Conservation (phyloP, 2,329 filamentous ascomycete species). For the Exophiala bonariae region DNA sequence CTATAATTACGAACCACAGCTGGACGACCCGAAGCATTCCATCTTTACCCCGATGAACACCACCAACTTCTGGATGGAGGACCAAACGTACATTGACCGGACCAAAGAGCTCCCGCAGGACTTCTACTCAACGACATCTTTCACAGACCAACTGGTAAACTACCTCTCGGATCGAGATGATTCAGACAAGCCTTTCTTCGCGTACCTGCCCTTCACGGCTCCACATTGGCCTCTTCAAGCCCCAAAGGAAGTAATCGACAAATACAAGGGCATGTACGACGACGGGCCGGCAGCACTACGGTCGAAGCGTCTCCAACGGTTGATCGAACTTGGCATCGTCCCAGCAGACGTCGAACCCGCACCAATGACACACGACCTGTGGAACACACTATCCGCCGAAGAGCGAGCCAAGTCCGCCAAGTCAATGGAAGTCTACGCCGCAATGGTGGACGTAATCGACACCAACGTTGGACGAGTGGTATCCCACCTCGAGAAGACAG, state of each 20-base stretch:
- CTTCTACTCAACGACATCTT: slow-evolving; percentile 9
- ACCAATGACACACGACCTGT: slow-evolving; percentile 34
- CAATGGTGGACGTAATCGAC: slow-evolving; percentile 38
- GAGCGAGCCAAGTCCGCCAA: slow-evolving; percentile 17
- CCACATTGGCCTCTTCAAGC: slow-evolving; percentile 66
- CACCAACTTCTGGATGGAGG: neutral
- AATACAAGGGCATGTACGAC: slow-evolving; percentile 62
- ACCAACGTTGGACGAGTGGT: slow-evolving; percentile 35
- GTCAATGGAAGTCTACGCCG: slow-evolving; percentile 38
- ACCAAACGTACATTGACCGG: neutral
- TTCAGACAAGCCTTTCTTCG: slow-evolving; percentile 19
- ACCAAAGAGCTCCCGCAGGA: neutral
- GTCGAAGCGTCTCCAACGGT: slow-evolving; percentile 51
- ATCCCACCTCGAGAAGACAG: slow-evolving; percentile 30
- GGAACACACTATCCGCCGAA: slow-evolving; percentile 7
- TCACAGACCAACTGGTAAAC: neutral
- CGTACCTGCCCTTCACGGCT: slow-evolving; percentile 54
- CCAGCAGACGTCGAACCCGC: slow-evolving; percentile 45
- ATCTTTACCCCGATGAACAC: slow-evolving; percentile 1
- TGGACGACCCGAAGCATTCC: slow-evolving; percentile 11
- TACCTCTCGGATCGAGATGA: slow-evolving; percentile 16
- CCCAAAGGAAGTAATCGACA: slow-evolving; percentile 53
- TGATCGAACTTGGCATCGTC: slow-evolving; percentile 60
- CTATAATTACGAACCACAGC: slow-evolving; percentile 35
- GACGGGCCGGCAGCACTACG: slow-evolving; percentile 60